Base-by-base conservation (phyloP, 331 rosid species). In the Dryas integrifolia region DNA sequence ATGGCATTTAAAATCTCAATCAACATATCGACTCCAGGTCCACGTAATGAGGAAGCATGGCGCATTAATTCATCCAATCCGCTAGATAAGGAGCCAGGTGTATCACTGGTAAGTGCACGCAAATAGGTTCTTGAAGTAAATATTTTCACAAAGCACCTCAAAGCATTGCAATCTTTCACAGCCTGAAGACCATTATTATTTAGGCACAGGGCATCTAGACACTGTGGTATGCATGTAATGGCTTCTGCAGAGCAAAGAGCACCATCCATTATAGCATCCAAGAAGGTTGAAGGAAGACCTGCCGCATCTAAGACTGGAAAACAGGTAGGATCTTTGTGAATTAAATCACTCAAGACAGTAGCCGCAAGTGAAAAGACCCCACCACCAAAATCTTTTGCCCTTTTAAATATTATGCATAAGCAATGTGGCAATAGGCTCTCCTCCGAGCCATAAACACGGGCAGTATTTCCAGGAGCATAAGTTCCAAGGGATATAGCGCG, bases 61-160 rank as follows among this genome's bases (percentile, higher is more conserved):
- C 99, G 98, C 99, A 95, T 88, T 61, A 95, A 78, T 80, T 95
- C 99, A 86, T 95, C 99, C 75, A 95, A 74, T 26, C 98, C 98
- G 80, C 92, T 86, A 69, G 99, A 92, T 81, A 95, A 85, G 66
- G 96, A 87, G 26, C 90, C 90, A 9, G 92, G 89, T 67, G 94
- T 85, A 77, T 95, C 98, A 66, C 89, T 92, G 30, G 93, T 75
- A 65, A 92, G 96, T 55, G 97, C 90, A 24, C 90, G 92, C 83
- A 90, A 56, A 82, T 90, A 95, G 9, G 86, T 77, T 83, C 84
- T 90, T 44, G 97, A 92, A 76, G 99, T 95, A 72, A 92, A 95
- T 75, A 95, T 90, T 77, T 87, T 90, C 75, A 95, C 97, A 87
- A 92, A 92, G 85, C 98, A 95, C 86, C 87, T 84, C 83, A 95